Evolutionary conservation across 495 filamentous ascomycete genomes (phyloP).

Genomic region (Cercophora samala): DNA sequence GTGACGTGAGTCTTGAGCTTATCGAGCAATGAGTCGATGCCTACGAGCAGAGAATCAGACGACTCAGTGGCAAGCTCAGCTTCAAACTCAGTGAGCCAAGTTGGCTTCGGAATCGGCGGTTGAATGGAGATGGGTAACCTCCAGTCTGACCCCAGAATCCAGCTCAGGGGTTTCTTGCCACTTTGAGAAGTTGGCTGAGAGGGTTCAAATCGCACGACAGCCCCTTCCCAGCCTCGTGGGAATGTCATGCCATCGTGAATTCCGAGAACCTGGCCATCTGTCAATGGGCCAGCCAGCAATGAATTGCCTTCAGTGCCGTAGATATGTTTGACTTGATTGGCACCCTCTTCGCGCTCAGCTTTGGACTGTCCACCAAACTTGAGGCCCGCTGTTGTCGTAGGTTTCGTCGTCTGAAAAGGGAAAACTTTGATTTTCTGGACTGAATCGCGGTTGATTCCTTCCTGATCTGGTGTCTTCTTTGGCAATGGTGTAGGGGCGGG

Average conservation of each 20-base stretch:
- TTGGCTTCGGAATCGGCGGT: constrained; percentile 60
- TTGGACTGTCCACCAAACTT: constrained; percentile 88
- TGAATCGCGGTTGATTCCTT: constrained; percentile 30
- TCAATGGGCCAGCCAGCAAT: constrained; percentile 80
- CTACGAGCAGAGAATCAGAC: constrained; percentile 64
- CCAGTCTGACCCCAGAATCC: constrained; percentile 74
- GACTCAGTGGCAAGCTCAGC: constrained; percentile 51
- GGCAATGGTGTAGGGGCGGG: constrained; percentile 45
- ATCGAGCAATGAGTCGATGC: constrained; percentile 72
- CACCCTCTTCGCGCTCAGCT: constrained; percentile 65
- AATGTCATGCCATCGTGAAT: constrained; percentile 38
- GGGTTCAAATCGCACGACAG: constrained; percentile 72
- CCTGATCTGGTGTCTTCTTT: constrained; percentile 30
- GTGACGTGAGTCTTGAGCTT: constrained; percentile 69
- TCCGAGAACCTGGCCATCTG: constrained; percentile 76
- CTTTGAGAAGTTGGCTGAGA: constrained; percentile 42
- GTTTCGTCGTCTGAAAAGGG: constrained; percentile 62
- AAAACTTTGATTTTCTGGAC: constrained; percentile 64
- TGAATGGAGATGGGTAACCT: constrained; percentile 70
- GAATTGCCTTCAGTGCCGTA: constrained; percentile 56
- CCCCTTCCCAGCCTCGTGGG: constrained; percentile 62
- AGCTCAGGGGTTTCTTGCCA: constrained; percentile 55
- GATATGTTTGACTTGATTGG: constrained; percentile 52
- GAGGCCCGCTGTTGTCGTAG: constrained; percentile 59
- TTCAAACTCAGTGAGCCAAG: constrained; percentile 46